Evolutionary conservation across 805 yeast species (phyloP).

Genomic region (Barnettozyma sp.): DNA sequence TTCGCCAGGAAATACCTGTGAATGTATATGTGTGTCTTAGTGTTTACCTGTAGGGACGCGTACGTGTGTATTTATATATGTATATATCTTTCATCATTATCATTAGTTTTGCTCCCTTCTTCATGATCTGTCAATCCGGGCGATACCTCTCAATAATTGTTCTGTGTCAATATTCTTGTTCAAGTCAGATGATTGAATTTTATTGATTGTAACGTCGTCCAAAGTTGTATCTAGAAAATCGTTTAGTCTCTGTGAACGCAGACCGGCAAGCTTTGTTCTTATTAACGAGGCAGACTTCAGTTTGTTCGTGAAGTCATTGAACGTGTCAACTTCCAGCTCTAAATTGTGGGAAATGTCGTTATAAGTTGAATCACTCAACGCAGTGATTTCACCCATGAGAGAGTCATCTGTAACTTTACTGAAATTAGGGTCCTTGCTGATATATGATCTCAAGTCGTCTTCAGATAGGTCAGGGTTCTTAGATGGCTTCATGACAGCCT

Average conservation of each 20-base stretch:
- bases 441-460: slow-evolving; percentile 4
- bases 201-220: slow-evolving; percentile 32
- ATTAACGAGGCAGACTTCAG: slow-evolving; percentile 19
- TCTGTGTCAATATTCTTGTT: slow-evolving; percentile 27
- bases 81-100: background rate
- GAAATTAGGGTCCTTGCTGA: slow-evolving; percentile 18
- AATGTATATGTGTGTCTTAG: no score
- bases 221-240: slow-evolving; percentile 38
- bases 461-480: background rate
- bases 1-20: slow-evolving; percentile 72
- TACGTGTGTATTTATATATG: no score
- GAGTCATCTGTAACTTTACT: slow-evolving; percentile 19
- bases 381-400: slow-evolving; percentile 13
- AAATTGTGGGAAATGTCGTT: slow-evolving; percentile 12
- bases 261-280: slow-evolving; percentile 24
- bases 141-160: slow-evolving; percentile 30
- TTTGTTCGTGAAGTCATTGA: slow-evolving; percentile 18
- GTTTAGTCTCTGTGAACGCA: slow-evolving; percentile 38
- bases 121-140: slow-evolving; percentile 20
- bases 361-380: slow-evolving; percentile 11
- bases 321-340: slow-evolving; percentile 19
- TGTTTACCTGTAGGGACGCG: no score
- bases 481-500: slow-evolving; percentile 9
- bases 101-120: no score
- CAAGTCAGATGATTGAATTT: slow-evolving; percentile 15